These are phyloP conservation scores for Ramaria sp. DNA, from an alignment of 768 basidiomycete genomes.

Conservation along the genomic window DNA sequence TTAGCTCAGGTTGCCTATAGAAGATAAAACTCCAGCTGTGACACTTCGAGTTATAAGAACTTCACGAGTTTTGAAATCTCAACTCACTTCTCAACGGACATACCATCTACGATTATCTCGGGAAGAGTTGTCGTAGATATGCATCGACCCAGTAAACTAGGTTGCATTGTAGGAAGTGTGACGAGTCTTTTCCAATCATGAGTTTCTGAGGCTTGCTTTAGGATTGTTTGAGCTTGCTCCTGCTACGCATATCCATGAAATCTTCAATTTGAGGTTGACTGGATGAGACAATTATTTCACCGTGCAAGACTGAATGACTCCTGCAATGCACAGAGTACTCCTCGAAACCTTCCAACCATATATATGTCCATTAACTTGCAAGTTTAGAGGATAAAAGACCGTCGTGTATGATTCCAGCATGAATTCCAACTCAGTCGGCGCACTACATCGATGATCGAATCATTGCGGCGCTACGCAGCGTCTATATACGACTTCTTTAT, in stretches of 20 bases:
- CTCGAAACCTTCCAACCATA: constrained; percentile 7
- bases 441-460: too few relatives aligned
- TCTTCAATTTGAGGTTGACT: neutral
- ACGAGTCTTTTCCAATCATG: neutral
- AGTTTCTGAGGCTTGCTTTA: neutral
- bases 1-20: neutral
- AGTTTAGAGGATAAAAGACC: neutral
- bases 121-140: neutral
- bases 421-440: too few relatives aligned
- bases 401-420: neutral
- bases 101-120: neutral
- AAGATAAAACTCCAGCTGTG: neutral
- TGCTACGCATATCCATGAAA: neutral
- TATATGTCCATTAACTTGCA: neutral
- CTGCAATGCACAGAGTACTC: constrained; percentile 1
- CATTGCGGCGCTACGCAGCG: too few relatives aligned
- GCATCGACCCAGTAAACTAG: neutral
- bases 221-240: neutral
- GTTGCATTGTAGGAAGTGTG: neutral
- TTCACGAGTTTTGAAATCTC: neutral
- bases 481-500: too few relatives aligned
- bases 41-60: neutral
- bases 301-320: neutral
- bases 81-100: neutral
- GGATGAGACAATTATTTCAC: neutral